Evolutionary conservation across 208 protist genomes (phyloP).

Genomic region (Novymonas esmeraldas): DNA sequence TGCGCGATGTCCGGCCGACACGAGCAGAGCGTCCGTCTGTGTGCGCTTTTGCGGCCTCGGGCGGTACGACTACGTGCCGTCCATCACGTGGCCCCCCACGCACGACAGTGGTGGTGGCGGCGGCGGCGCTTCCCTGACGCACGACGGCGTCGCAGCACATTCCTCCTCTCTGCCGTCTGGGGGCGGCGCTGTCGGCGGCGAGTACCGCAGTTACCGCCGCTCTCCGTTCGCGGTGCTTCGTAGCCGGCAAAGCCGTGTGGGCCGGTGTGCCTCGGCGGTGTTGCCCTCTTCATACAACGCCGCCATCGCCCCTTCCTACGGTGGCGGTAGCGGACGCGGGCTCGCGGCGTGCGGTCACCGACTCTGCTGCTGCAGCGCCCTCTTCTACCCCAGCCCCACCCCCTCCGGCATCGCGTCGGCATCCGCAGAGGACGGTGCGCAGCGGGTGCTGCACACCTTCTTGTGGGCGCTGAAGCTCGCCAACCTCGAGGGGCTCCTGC

Average conservation of each 20-base stretch:
- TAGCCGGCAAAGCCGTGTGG: slow-evolving; percentile 37
- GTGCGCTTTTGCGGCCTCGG: slow-evolving; percentile 30
- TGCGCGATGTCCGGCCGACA: slow-evolving; percentile 1
- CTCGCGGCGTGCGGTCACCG: slow-evolving; percentile 8
- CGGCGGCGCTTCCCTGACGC: no score
- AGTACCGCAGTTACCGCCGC: slow-evolving; percentile 31
- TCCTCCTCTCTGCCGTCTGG: no score
- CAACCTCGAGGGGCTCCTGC: slow-evolving; percentile 37
- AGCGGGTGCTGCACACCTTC: slow-evolving; percentile 57
- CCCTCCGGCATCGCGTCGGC: background rate
- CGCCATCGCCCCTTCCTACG: background rate
- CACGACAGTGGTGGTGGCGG: slow-evolving; percentile 3
- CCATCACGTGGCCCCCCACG: slow-evolving; percentile 22
- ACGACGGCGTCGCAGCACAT: no score
- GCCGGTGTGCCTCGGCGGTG: slow-evolving; percentile 45
- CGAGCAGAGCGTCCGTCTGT: background rate
- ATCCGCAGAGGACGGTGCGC: slow-evolving; percentile 25
- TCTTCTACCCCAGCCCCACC: slow-evolving; percentile 27
- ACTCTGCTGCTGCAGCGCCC: slow-evolving; percentile 30
- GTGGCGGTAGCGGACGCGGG: background rate
- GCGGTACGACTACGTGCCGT: slow-evolving; percentile 26
- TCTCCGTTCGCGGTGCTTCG: slow-evolving; percentile 73
- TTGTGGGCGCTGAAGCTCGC: slow-evolving; percentile 69
- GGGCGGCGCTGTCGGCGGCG: background rate
- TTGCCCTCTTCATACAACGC: slow-evolving; percentile 16